These are phyloP conservation scores for Sclerotinia glacialis DNA, from an alignment of 2,329 filamentous ascomycete species.

Conservation along the genomic window DNA sequence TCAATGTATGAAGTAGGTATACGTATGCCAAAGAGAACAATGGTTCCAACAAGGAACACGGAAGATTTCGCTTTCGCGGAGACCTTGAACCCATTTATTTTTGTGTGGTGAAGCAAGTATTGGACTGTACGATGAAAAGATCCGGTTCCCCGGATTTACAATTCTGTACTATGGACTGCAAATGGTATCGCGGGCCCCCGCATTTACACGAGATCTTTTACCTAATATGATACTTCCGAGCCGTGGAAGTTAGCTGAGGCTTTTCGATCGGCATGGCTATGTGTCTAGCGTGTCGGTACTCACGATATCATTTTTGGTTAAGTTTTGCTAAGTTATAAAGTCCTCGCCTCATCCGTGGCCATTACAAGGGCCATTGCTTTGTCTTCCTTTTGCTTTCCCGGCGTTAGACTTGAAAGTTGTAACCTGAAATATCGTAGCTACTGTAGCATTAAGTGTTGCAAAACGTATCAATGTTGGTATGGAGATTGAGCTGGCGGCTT, in stretches of 20 bases:
- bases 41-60: not conserved
- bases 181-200: slow-evolving; percentile 14
- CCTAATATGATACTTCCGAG: slow-evolving; percentile 16
- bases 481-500: slow-evolving; percentile 8
- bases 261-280: not conserved
- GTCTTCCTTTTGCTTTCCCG: slow-evolving; percentile 2
- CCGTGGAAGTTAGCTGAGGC: not conserved
- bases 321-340: not conserved
- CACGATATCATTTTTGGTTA: not conserved
- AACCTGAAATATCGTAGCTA: not conserved
- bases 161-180: slow-evolving; percentile 14
- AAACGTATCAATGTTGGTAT: not conserved
- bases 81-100: not conserved
- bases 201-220: slow-evolving; percentile 17
- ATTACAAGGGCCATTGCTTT: slow-evolving; percentile 8
- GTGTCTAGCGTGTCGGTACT: slow-evolving; percentile 8
- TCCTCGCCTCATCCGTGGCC: slow-evolving; percentile 7
- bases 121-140: slow-evolving; percentile 18
- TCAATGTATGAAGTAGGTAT: no score
- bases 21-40: not conserved
- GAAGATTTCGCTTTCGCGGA: not conserved
- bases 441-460: not conserved
- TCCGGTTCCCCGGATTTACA: slow-evolving; percentile 18
- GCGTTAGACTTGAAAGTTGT: slow-evolving; percentile 9
- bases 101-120: slow-evolving; percentile 10